These are phyloP conservation scores for Apiospora rasikravindrae DNA, from an alignment of 2,329 filamentous ascomycete species.

Conservation along the genomic window DNA sequence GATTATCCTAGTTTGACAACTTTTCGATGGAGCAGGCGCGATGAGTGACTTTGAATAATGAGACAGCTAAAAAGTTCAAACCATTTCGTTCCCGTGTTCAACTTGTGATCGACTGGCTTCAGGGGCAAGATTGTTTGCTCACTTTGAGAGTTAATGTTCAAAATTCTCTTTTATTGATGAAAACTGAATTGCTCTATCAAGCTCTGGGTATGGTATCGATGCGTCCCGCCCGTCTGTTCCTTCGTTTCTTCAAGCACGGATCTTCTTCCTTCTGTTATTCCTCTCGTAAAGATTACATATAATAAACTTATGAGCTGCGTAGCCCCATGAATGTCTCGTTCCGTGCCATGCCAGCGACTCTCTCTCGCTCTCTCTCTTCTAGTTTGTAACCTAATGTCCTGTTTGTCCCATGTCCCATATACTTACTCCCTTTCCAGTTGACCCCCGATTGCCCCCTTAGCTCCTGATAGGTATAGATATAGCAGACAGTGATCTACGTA, in stretches of 20 bases:
- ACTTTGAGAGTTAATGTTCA: neutral
- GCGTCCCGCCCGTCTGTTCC: neutral
- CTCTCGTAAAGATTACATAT: neutral
- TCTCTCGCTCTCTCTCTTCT: neutral
- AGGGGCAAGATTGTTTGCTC: no score
- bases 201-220: neutral
- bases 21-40: neutral
- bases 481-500: neutral
- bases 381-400: conserved; percentile 1
- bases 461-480: conserved; percentile 2
- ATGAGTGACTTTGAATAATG: neutral
- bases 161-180: neutral
- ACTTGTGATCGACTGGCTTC: neutral
- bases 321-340: neutral
- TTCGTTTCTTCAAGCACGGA: neutral
- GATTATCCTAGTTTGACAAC: neutral
- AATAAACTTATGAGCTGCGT: neutral
- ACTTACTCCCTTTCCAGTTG: neutral
- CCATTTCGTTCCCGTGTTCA: neutral
- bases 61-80: neutral
- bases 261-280: neutral
- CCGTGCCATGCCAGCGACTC: neutral
- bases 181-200: neutral
- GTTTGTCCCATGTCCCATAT: neutral
- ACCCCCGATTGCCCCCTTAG: neutral